phyloP scores from a whole-genome alignment of 371 early-diverging fungal genomes.

The Syncephalastrum sp. region DNA sequence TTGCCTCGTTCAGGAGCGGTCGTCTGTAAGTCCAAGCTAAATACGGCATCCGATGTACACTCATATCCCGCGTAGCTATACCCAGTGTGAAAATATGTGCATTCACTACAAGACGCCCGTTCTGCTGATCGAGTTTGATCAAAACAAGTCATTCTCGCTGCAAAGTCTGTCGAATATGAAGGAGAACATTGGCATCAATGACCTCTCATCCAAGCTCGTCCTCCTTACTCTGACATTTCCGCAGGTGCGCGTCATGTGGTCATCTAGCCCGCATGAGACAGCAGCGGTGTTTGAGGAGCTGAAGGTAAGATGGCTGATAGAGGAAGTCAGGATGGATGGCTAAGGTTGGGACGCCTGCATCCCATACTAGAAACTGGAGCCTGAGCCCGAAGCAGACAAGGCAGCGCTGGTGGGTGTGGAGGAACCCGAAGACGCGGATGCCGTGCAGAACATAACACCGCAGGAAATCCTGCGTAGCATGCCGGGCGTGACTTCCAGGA shows the following conservation, averaged over 20 bases:
- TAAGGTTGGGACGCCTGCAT: background rate
- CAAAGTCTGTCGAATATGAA: constrained; percentile 57
- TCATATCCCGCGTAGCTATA: constrained; percentile 51
- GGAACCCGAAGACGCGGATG: constrained; percentile 58
- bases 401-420: constrained; percentile 79
- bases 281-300: constrained; percentile 88
- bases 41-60: background rate
- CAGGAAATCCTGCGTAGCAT: constrained; percentile 78
- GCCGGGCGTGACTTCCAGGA: constrained; percentile 81
- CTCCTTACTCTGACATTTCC: constrained; percentile 86
- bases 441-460: constrained; percentile 67
- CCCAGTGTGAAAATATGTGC: constrained; percentile 91
- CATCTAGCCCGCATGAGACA: constrained; percentile 81
- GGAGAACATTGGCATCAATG: constrained; percentile 53
- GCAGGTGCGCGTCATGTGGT: constrained; percentile 88
- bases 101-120: constrained; percentile 78
- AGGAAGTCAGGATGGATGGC: background rate
- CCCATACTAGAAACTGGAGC: constrained; percentile 57
- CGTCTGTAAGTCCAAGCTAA: constrained; percentile 66
- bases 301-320: constrained; percentile 56
- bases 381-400: constrained; percentile 69
- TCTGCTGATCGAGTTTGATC: constrained; percentile 94
- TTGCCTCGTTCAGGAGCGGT: constrained; percentile 82
- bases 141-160: constrained; percentile 78
- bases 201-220: constrained; percentile 75